Base-by-base conservation (phyloP, 768 basidiomycete species). In the Mycena vulgaris region DNA sequence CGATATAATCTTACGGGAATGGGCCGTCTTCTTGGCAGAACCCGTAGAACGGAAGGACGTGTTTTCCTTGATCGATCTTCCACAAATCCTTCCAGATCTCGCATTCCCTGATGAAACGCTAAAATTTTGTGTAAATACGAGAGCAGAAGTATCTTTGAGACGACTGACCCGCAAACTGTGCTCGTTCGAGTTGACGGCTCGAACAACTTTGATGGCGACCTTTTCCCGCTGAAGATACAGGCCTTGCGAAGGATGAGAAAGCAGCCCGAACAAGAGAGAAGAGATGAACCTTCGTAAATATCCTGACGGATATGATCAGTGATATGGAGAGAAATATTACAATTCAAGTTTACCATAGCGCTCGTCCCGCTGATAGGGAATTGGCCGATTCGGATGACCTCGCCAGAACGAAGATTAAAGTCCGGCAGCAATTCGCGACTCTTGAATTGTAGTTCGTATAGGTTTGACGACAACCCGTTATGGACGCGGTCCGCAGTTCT, bases 11-110 rank as follows among this genome's bases (percentile, higher is more conserved):
- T 59, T 72, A 89, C 85, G 89, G 89, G 65, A 86, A 89, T 21
- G 89, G 89, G 0, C 88, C 87, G 68, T 89, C 88, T n/a, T 80
- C 81, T 68, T 86, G 85, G 64, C 87, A 86, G 70, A 86, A 89
- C 0, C 89, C 89, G 69, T 88, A 89, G 64, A 90, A 88, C 0
- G 89, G 89, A 2, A 90, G 81, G 52, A 89, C 87, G 60, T 88
- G 82, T 48, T 78, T 79, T 23, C 89, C 89, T 45, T 79, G 82
- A 66, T 90, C 89, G 16, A 77, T 77, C 63, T 84, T 83, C 88
- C 88, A 90, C 27, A 89, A 80, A 42, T 83, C 80, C 33, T 82
- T 80, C 89, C 89, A 90, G 31, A 89, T 87, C 19, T 84, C 82
- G 9, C 86, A 87, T 75, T 90, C 89, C 23, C 88, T 77, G 62